Evolutionary conservation across 306 rosid species (phyloP).

Genomic region (Lathyrus tuberosus): DNA sequence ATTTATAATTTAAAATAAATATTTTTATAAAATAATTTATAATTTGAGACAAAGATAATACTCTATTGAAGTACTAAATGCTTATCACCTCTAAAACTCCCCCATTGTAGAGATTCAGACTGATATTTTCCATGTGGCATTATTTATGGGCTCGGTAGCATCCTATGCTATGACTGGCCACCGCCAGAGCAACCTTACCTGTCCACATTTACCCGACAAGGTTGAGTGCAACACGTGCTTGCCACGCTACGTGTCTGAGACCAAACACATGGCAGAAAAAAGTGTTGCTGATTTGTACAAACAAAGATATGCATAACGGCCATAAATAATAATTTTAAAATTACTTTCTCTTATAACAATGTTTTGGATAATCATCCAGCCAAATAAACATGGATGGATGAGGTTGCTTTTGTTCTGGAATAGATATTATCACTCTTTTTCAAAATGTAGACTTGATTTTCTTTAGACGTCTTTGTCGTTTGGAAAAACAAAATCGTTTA

Average conservation of each 20-base stretch:
- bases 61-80: too few relatives aligned
- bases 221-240: slow-evolving; percentile 43
- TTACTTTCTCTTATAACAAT: neutral
- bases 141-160: neutral
- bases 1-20: too few relatives aligned
- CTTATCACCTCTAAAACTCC: neutral
- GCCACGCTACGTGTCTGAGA: slow-evolving; percentile 21
- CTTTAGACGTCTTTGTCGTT: neutral
- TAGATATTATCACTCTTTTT: neutral
- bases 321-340: neutral
- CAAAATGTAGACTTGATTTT: neutral
- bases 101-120: neutral
- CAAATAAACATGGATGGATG: neutral
- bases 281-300: slow-evolving; percentile 20
- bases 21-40: too few relatives aligned
- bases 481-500: neutral
- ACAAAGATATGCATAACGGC: slow-evolving; percentile 9
- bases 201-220: slow-evolving; percentile 45
- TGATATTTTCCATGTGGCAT: slow-evolving; percentile 8
- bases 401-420: neutral
- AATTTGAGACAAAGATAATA: too few relatives aligned
- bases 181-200: slow-evolving; percentile 18
- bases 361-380: neutral
- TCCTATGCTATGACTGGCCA: slow-evolving; percentile 13
- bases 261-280: neutral